Evolutionary conservation across 2,329 filamentous ascomycete species (phyloP).

Genomic region (Colletotrichum lindemuthianum): DNA sequence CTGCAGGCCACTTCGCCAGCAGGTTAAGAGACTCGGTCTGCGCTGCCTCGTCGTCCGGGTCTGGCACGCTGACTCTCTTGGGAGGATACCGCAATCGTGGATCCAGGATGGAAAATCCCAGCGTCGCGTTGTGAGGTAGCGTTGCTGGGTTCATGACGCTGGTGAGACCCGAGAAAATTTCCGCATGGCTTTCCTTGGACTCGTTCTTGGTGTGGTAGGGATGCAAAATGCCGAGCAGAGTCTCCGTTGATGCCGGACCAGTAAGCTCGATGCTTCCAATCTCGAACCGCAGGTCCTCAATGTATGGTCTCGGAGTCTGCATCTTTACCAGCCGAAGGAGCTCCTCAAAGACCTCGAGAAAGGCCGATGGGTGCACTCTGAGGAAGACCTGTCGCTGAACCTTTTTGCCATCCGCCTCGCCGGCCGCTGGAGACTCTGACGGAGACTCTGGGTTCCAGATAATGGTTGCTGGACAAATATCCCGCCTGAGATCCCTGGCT

Average conservation of each 20-base stretch:
- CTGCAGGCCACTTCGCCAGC: constrained; percentile 75
- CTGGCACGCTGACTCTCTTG: constrained; percentile 57
- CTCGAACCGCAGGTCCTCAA: constrained; percentile 77
- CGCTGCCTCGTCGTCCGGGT: constrained; percentile 47
- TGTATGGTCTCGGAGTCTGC: constrained; percentile 68
- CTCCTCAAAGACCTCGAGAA: constrained; percentile 74
- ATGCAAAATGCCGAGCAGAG: constrained; percentile 75
- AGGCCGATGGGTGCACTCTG: constrained; percentile 84
- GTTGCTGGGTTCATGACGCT: constrained; percentile 74
- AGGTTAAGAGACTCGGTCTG: constrained; percentile 62
- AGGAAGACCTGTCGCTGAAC: constrained; percentile 66
- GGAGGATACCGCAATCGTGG: constrained; percentile 84
- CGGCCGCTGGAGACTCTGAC: constrained; percentile 36
- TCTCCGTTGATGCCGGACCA: constrained; percentile 80
- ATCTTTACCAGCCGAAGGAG: constrained; percentile 66
- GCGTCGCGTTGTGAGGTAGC: constrained; percentile 74
- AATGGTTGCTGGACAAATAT: constrained; percentile 77
- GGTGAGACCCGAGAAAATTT: constrained; percentile 61
- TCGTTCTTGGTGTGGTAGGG: constrained; percentile 53
- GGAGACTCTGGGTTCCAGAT: constrained; percentile 73
- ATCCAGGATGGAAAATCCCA: constrained; percentile 80
- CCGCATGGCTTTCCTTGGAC: constrained; percentile 52
- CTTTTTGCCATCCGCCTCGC: constrained; percentile 38
- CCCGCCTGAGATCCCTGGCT: constrained; percentile 59
- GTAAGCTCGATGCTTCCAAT: constrained; percentile 68